Conservation (phyloP, 768 basidiomycete species). For the Tylopilus sp. region DNA sequence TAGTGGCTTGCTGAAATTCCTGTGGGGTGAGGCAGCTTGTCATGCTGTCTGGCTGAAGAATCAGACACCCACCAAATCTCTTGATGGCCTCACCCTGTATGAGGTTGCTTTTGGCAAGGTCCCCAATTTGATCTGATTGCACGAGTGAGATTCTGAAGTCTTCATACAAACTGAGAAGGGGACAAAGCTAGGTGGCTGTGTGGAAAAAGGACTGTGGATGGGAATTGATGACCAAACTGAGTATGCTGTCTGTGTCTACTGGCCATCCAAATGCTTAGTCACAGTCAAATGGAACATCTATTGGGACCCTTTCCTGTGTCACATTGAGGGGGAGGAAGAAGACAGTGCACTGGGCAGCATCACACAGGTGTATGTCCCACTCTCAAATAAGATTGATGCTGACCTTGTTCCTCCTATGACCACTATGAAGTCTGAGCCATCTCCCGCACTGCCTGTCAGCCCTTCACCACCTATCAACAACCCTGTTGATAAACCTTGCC, state of each 20-base stretch:
- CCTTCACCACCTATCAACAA: too few species aligned
- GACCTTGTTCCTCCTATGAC: too few species aligned
- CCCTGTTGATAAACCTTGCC: too few species aligned
- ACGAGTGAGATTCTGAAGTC: not conserved
- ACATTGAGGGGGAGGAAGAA: not conserved
- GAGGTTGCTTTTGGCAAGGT: not conserved
- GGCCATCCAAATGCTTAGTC: not conserved
- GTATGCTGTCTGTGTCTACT: not conserved
- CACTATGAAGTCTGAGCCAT: too few species aligned
- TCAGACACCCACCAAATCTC: not conserved
- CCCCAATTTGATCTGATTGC: not conserved
- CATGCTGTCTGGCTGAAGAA: not conserved
- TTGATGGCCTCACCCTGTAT: not conserved
- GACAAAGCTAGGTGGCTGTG: not conserved
- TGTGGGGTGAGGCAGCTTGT: not conserved
- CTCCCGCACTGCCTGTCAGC: too few species aligned
- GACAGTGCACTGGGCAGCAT: too few species aligned
- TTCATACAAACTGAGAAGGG: too few species aligned
- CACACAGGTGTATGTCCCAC: too few species aligned
- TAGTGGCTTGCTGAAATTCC: not conserved
- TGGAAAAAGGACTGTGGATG: not conserved
- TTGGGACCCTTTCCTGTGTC: not conserved
- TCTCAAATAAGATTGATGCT: too few species aligned
- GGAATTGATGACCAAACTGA: not conserved
- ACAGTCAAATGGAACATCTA: not conserved